These are phyloP conservation scores for Paraphoma sp. DNA, from an alignment of 2,329 filamentous ascomycete genomes.

Conservation along the genomic window DNA sequence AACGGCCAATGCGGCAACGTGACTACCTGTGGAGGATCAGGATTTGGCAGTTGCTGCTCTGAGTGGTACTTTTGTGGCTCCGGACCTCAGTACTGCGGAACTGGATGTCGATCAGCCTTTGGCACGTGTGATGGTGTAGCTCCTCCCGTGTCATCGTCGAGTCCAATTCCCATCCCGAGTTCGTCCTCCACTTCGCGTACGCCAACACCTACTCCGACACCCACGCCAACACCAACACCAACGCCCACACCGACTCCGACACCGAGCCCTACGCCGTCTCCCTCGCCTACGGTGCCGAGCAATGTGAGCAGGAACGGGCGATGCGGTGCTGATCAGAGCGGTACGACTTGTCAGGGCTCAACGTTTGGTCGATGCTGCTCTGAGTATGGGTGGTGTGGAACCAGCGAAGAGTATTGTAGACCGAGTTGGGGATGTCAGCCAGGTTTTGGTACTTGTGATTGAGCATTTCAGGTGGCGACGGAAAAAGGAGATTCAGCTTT, in stretches of 20 bases:
- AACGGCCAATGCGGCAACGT: conserved; percentile 38
- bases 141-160: conserved; percentile 7
- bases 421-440: conserved; percentile 27
- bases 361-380: conserved; percentile 35
- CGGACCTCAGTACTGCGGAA: conserved; percentile 31
- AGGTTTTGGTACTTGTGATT: conserved; percentile 27
- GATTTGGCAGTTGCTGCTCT: conserved; percentile 34
- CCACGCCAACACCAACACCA: conserved; percentile 18
- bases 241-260: conserved; percentile 20
- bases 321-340: conserved; percentile 33
- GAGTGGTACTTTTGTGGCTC: conserved; percentile 35
- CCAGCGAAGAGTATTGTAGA: conserved; percentile 27
- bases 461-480: background rate
- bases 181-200: conserved; percentile 1
- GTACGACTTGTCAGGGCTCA: conserved; percentile 27
- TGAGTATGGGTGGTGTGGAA: conserved; percentile 35
- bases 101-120: conserved; percentile 33
- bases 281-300: conserved; percentile 21
- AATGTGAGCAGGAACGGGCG: conserved; percentile 34
- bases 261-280: conserved; percentile 10
- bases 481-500: background rate
- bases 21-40: conserved; percentile 35
- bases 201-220: conserved; percentile 10
- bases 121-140: conserved; percentile 28
- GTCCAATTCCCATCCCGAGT: background rate